A percentile compares a stretch with the other conserved stretches of the same genome.
These are phyloP conservation scores for Fusarium tuaranense DNA, from an alignment of 2,329 filamentous ascomycete species.

Conservation along the genomic window DNA sequence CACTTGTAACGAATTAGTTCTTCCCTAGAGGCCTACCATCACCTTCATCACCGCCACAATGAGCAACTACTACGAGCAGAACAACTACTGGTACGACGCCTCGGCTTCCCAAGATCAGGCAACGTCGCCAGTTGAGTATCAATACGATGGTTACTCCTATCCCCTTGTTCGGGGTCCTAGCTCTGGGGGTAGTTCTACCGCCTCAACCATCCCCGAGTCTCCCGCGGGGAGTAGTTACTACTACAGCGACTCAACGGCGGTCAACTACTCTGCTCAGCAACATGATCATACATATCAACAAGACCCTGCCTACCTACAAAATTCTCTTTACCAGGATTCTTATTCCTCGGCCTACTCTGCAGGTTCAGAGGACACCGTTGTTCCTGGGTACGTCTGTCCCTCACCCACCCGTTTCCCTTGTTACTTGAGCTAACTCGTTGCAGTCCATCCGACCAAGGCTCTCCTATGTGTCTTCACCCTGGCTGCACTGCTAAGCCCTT, in stretches of 20 bases:
- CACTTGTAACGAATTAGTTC: not conserved
- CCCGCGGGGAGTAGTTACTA: conserved; percentile 37
- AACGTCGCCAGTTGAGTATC: conserved; percentile 32
- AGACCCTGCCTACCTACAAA: conserved; percentile 1
- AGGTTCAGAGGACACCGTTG: conserved; percentile 1
- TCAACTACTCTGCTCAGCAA: conserved; percentile 20
- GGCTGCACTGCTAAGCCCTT: conserved; percentile 61
- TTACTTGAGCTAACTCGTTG: conserved; percentile 6
- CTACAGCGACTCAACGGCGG: conserved; percentile 26
- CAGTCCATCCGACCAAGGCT: conserved; percentile 43
- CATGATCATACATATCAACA: conserved; percentile 25
- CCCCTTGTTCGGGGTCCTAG: conserved; percentile 45
- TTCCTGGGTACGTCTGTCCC: conserved; percentile 25
- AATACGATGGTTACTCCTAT: conserved; percentile 40
- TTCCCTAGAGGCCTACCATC: not conserved
- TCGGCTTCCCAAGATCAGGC: conserved; percentile 36
- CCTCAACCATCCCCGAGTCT: conserved; percentile 44
- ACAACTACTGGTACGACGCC: conserved; percentile 22
- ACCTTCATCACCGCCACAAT: conserved; percentile 14
- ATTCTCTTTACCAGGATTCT: conserved; percentile 21
- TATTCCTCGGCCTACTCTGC: conserved; percentile 9
- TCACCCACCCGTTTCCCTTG: not conserved
- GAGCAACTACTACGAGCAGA: conserved; percentile 30
- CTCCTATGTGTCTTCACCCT: conserved; percentile 52
- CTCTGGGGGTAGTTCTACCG: conserved; percentile 46